Evolutionary conservation across 345 rosid species (phyloP).

Genomic region (Murraya paniculata): DNA sequence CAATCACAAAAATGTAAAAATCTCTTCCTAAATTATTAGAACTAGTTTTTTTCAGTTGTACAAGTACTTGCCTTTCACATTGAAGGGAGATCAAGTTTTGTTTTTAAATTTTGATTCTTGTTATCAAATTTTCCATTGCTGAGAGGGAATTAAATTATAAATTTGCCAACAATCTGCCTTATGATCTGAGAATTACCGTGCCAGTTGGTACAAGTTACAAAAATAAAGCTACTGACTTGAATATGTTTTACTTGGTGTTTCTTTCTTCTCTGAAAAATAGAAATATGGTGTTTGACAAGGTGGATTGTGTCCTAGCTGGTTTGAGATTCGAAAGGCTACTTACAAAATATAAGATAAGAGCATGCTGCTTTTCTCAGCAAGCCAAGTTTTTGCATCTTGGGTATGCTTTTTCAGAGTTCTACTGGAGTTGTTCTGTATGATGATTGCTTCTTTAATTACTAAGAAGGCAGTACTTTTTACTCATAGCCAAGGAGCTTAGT

Average conservation of each 20-base stretch:
- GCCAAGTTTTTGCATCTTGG: background rate
- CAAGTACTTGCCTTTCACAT: background rate
- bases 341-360: background rate
- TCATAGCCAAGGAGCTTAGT: background rate
- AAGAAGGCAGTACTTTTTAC: background rate
- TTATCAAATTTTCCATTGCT: background rate
- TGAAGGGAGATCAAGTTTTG: slow-evolving; percentile 6
- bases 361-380: background rate
- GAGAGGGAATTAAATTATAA: background rate
- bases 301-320: background rate
- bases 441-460: background rate
- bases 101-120: background rate
- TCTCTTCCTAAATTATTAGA: slow-evolving; percentile 5
- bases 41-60: background rate
- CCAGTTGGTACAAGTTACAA: background rate
- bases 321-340: background rate
- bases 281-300: background rate
- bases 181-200: background rate
- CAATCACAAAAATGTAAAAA: slow-evolving; percentile 4
- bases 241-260: too few relatives aligned
- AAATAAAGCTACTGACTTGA: background rate
- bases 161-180: background rate
- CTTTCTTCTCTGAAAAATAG: background rate
- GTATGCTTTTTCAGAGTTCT: background rate
- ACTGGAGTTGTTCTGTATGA: too few relatives aligned